Evolutionary conservation across 768 basidiomycete species (phyloP).

Genomic region (Tylopilus plumbeoviolaceoides): DNA sequence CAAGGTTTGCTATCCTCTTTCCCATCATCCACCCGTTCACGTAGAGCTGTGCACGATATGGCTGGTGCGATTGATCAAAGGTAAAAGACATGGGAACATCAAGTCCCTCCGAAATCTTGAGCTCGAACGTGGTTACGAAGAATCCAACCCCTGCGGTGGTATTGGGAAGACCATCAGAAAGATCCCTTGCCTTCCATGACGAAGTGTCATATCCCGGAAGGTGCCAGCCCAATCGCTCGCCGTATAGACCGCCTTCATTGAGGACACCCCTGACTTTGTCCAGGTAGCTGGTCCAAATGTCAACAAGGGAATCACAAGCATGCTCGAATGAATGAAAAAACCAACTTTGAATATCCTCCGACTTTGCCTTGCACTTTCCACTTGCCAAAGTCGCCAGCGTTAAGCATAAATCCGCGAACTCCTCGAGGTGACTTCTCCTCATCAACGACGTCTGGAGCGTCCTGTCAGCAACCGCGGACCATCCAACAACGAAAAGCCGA

Average conservation of each 20-base stretch:
- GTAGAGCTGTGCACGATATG: constrained; percentile 70
- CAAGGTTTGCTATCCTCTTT: constrained; percentile 67
- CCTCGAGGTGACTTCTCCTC: constrained; percentile 72
- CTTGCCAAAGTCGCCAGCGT: constrained; percentile 50
- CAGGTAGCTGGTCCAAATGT: constrained; percentile 48
- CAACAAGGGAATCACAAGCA: neutral
- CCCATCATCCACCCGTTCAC: constrained; percentile 93
- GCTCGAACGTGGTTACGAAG: constrained; percentile 70
- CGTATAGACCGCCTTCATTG: constrained; percentile 70
- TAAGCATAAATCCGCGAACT: constrained; percentile 70
- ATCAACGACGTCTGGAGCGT: constrained; percentile 37
- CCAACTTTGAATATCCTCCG: constrained; percentile 64
- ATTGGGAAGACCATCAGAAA: constrained; percentile 55
- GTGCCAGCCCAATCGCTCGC: constrained; percentile 74
- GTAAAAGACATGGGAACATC: constrained; percentile 72
- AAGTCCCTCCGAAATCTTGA: constrained; percentile 53
- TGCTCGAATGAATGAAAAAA: neutral
- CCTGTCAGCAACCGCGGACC: neutral
- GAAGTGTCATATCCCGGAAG: constrained; percentile 66
- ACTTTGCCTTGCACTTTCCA: constrained; percentile 79
- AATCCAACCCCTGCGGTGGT: constrained; percentile 70
- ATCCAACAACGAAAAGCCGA: constrained; percentile 21
- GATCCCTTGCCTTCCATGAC: constrained; percentile 53
- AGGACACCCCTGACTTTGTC: constrained; percentile 68
- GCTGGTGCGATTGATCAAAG: constrained; percentile 59